Percentiles rank a stretch among this genome's conserved stretches.
Conservation (phyloP, 345 rosid genomes). For the Arabidopsis thaliana region TAIR10.1 NC_003076.8:2408501-2409000, state of each 20-base stretch:
- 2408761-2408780: conserved; percentile 53
- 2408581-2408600: conserved; percentile 65
- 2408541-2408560: conserved; percentile 28
- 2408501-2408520: conserved; percentile 10
- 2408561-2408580: conserved; percentile 73
- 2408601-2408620: conserved; percentile 86
- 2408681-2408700: conserved; percentile 63
- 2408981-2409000: conserved; percentile 34
- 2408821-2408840: conserved; percentile 96
- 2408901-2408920: conserved; percentile 29
- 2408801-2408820: conserved; percentile 92
- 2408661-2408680: conserved; percentile 76
- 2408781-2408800: conserved; percentile 77
- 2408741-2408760: conserved; percentile 90
- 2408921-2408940: conserved; percentile 44
- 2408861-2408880: conserved; percentile 78
- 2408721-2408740: conserved; percentile 55
- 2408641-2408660: conserved; percentile 88
- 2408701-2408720: conserved; percentile 52
- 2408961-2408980: conserved; percentile 39
- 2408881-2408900: conserved; percentile 62
- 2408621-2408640: conserved; percentile 89
- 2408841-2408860: conserved; percentile 77
- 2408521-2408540: conserved; percentile 18
- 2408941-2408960: conserved; percentile 42